phyloP scores from a whole-genome alignment of 371 early-diverging fungal species.

The Mucor plumbeus region DNA sequence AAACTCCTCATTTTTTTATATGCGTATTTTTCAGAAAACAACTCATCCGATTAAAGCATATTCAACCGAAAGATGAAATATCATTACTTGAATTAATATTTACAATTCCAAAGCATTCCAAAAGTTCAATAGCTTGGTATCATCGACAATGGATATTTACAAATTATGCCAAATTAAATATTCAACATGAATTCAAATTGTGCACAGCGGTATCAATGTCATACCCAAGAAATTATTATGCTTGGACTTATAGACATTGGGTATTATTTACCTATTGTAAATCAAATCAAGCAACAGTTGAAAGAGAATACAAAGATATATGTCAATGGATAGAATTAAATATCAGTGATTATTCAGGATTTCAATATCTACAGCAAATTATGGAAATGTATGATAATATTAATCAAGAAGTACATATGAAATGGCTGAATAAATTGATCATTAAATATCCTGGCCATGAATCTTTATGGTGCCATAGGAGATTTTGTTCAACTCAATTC shows the following conservation, averaged over 20 bases:
- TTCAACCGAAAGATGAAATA: slow-evolving; percentile 44
- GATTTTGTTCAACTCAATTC: slow-evolving; percentile 42
- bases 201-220: slow-evolving; percentile 44
- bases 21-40: slow-evolving; percentile 43
- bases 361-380: slow-evolving; percentile 57
- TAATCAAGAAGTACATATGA: slow-evolving; percentile 23
- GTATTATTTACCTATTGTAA: slow-evolving; percentile 29
- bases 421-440: slow-evolving; percentile 44
- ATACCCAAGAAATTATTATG: slow-evolving; percentile 62
- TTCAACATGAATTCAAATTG: slow-evolving; percentile 43
- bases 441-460: slow-evolving; percentile 61
- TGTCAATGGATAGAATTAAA: slow-evolving; percentile 49
- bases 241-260: slow-evolving; percentile 63
- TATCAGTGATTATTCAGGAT: slow-evolving; percentile 63
- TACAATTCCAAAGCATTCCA: slow-evolving; percentile 61
- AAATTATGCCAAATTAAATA: not conserved
- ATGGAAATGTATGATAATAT: slow-evolving; percentile 13
- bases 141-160: slow-evolving; percentile 47
- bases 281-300: not conserved
- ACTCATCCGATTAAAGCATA: slow-evolving; percentile 31
- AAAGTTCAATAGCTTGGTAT: slow-evolving; percentile 62
- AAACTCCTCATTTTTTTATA: not conserved
- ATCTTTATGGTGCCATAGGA: slow-evolving; percentile 63
- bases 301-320: slow-evolving; percentile 38
- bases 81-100: slow-evolving; percentile 49